Evolutionary conservation across 176 grass and related monocot genomes (phyloP).

Genomic region (Bothriochloa decipiens): DNA sequence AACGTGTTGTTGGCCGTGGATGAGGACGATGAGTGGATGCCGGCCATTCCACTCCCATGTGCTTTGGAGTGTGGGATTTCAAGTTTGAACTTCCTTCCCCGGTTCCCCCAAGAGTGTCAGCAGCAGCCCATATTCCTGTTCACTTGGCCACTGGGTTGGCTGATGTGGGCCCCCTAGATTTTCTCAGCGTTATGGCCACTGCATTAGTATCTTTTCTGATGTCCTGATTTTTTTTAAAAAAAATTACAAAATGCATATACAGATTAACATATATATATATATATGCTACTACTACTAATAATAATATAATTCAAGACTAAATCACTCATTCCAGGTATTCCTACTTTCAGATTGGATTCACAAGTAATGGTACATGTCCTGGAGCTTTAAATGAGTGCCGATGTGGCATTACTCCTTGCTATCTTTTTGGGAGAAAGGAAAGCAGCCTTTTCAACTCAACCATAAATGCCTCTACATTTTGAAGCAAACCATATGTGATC

Average conservation of each 20-base stretch:
- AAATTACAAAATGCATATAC: too few relatives aligned
- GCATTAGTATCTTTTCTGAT: too few relatives aligned
- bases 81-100: not conserved
- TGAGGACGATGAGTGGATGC: not conserved
- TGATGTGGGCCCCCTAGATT: not conserved
- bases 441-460: conserved; percentile 17
- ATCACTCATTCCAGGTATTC: not conserved
- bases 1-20: not conserved
- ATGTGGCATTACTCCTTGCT: not conserved
- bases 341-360: not conserved
- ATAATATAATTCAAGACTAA: too few relatives aligned
- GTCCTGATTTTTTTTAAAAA: too few relatives aligned
- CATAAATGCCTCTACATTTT: conserved; percentile 27
- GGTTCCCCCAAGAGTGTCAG: not conserved
- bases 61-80: conserved; percentile 13
- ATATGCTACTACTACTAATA: too few relatives aligned
- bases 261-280: too few relatives aligned
- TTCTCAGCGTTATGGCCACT: not conserved
- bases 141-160: too few relatives aligned
- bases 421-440: conserved; percentile 3
- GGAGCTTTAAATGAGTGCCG: too few relatives aligned
- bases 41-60: not conserved
- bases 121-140: not conserved
- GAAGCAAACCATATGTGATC: conserved; percentile 33
- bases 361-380: too few relatives aligned